Percentiles rank a stretch among this genome's conserved stretches.
Conservation (phyloP, 2,329 filamentous ascomycete species). For the Pseudohalonectria lignicola region DNA sequence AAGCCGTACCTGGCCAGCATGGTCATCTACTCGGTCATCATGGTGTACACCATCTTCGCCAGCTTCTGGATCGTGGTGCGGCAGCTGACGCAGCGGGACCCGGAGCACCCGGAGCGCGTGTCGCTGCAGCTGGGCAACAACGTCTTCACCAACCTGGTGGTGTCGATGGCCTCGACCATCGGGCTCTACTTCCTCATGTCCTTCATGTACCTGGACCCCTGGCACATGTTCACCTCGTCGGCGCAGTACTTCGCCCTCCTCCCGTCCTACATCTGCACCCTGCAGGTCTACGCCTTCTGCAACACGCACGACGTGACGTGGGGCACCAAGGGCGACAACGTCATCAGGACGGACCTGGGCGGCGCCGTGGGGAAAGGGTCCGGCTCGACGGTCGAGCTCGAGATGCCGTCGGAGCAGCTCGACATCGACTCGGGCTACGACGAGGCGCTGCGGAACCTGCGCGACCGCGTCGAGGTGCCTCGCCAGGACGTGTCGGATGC, state of each 20-base stretch:
- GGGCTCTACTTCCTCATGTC: slow-evolving; percentile 96
- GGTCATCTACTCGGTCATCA: slow-evolving; percentile 85
- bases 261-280: slow-evolving; percentile 88
- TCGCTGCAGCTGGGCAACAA: slow-evolving; percentile 58
- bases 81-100: slow-evolving; percentile 51
- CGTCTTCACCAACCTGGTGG: slow-evolving; percentile 88
- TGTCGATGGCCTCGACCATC: slow-evolving; percentile 78
- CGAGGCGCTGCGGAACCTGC: slow-evolving; percentile 89
- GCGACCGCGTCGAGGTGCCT: slow-evolving; percentile 80
- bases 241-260: slow-evolving; percentile 88
- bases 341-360: slow-evolving; percentile 84
- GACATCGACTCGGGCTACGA: slow-evolving; percentile 98
- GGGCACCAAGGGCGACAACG: slow-evolving; percentile 98
- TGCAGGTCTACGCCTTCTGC: slow-evolving; percentile 98
- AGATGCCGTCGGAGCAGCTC: slow-evolving; percentile 96
- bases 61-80: slow-evolving; percentile 78
- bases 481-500: slow-evolving; percentile 50
- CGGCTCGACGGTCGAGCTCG: slow-evolving; percentile 82
- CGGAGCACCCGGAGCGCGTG: slow-evolving; percentile 13
- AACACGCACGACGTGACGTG: slow-evolving; percentile 98
- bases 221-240: slow-evolving; percentile 95
- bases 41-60: slow-evolving; percentile 89
- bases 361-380: slow-evolving; percentile 68
- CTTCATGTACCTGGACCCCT: slow-evolving; percentile 92
- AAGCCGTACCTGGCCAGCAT: slow-evolving; percentile 82